Base-by-base conservation (phyloP, 148 eudicot genomes). In the Oxyria digyna region DNA sequence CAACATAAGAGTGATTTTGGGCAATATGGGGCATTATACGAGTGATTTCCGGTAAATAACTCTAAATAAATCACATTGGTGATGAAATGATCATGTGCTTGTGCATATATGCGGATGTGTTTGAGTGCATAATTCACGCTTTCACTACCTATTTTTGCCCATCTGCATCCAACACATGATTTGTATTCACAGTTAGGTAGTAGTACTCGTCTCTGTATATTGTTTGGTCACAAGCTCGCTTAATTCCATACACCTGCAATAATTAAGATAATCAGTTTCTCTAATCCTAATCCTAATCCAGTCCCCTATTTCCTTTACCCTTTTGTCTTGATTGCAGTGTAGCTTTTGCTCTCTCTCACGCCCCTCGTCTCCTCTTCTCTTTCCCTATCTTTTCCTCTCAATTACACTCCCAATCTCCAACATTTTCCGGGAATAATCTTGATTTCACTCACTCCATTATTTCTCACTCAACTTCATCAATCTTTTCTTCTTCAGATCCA, bases 401-500 rank as follows among this genome's bases (percentile, higher is more conserved):
- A 65, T 35, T 33, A 63, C 21, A 23, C 68, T 65, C 68, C 42
- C 4, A 35, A 65, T 35, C 26, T 57, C 64, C n/a, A 59, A 38
- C 65, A 26, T 66, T 66, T 35, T 66, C 69, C 43, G 69, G 45
- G 45, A 66, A 38, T 17, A 66, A 3, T 35, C 46, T 41, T 24
- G n/a, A 40, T 8, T 8, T 23, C 42, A 33, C 9, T 23, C 63
- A 20, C 52, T 46, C 41, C 4, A 9, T 46, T 18, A 17, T 59
- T 59, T 31, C 13, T 59, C 65, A 59, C 14, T 14, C 38, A 59
- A 59, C 8, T 20, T 38, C 13, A 41, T 37, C 15, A 12, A 9
- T 12, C 14, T 37, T 23, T 35, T 66, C 69, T 18, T 38, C 69
- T 10, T 66, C 69, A 37, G 69, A 66, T 66, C 46, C 46, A 66